Evolutionary conservation across 352 stramenopile species (phyloP).

Genomic region (Phytophthora meadii): DNA sequence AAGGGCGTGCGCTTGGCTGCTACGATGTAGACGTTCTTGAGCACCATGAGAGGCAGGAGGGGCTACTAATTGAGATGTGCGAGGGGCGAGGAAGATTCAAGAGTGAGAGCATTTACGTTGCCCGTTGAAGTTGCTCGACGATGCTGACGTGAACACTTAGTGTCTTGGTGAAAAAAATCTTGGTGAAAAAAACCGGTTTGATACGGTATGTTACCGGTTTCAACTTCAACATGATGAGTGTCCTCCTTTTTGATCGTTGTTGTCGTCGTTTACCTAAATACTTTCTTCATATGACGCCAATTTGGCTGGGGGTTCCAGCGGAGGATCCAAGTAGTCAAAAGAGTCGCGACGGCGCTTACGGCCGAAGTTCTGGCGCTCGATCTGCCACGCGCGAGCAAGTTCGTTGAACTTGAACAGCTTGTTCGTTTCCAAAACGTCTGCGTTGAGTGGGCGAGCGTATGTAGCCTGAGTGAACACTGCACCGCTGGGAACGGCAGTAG

Average conservation of each 20-base stretch:
- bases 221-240: neutral
- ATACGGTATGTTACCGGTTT: neutral
- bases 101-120: conserved; percentile 24
- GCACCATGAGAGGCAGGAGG: conserved; percentile 27
- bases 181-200: too few species aligned
- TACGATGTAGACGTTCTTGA: conserved; percentile 95
- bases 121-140: conserved; percentile 21
- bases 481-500: conserved; percentile 69
- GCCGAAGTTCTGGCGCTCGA: conserved; percentile 78
- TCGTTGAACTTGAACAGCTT: conserved; percentile 83
- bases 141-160: conserved; percentile 33
- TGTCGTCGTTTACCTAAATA: conserved; percentile 73
- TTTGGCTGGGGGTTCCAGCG: conserved; percentile 64
- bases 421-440: conserved; percentile 65
- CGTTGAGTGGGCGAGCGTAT: conserved; percentile 65
- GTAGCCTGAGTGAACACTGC: conserved; percentile 75
- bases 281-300: conserved; percentile 87
- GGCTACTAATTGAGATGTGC: neutral
- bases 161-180: neutral
- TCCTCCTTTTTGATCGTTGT: conserved; percentile 35
- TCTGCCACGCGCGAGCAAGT: conserved; percentile 78
- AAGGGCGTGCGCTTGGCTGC: conserved; percentile 97
- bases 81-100: conserved; percentile 19
- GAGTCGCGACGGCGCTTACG: conserved; percentile 79
- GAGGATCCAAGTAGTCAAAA: conserved; percentile 76